phyloP scores from a whole-genome alignment of 148 eudicot species.

The Selenicereus undatus region DNA sequence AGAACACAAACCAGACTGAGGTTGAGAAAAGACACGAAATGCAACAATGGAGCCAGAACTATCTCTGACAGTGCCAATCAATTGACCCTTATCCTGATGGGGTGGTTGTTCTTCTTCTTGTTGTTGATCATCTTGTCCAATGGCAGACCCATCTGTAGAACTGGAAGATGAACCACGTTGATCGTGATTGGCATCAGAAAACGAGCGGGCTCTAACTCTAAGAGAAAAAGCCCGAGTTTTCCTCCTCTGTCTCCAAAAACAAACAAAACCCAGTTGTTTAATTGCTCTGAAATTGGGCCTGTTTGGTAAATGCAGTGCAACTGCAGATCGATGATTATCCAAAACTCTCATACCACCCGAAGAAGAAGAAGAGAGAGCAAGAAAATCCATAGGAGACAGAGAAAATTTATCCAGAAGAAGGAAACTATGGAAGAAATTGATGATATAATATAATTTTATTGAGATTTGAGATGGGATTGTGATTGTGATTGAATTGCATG shows the following conservation, averaged over 20 bases:
- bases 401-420: background rate
- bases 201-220: constrained; percentile 23
- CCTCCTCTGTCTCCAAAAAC: constrained; percentile 21
- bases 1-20: constrained; percentile 43
- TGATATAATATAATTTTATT: no score
- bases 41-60: constrained; percentile 62
- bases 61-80: constrained; percentile 55
- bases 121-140: constrained; percentile 7
- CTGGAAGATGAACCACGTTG: constrained; percentile 16
- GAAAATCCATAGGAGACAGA: constrained; percentile 24
- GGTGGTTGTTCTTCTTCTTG: background rate
- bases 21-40: constrained; percentile 47
- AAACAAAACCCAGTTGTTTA: constrained; percentile 38
- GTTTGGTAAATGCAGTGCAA: background rate
- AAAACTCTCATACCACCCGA: background rate
- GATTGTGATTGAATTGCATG: no score
- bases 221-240: constrained; percentile 23
- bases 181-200: constrained; percentile 19
- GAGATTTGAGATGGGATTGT: no score
- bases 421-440: no score
- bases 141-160: constrained; percentile 32
- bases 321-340: constrained; percentile 4
- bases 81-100: constrained; percentile 33
- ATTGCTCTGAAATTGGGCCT: constrained; percentile 2
- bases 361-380: constrained; percentile 15